Base-by-base conservation (phyloP, 164 flowering plant species). In the Pachysandra terminalis region DNA sequence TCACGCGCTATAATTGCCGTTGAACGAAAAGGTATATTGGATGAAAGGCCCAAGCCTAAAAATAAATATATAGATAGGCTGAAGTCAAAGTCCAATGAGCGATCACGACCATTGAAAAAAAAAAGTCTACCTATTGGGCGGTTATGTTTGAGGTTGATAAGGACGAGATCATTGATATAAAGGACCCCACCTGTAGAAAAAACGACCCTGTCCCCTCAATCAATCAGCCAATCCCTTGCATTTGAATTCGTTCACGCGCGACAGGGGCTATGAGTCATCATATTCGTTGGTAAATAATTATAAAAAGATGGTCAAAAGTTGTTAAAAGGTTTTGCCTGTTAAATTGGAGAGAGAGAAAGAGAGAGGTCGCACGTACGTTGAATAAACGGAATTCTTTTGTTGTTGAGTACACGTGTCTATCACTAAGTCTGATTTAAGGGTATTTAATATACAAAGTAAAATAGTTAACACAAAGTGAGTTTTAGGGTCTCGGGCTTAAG, bases 341-440 rank as follows among this genome's bases (percentile, higher is more conserved):
- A 32, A 32, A 32, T 32, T 32, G 3, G 37, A 32, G n/a, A n/a
- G n/a, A n/a, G n/a, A n/a, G n/a, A n/a, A n/a, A n/a, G n/a, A n/a
- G n/a, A n/a, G n/a, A n/a, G 37, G 37, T 32, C 73, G 57, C 68
- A 56, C 74, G 74, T 71, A 64, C 56, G 60, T 73, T 63, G 64
- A 54, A 35, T 59, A 45, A 19, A 35, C 55, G 54, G 59, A 28
- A 35, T 52, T 53, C 10, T 37, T 68, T 68, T 68, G 71, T 67
- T 48, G 63, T 70, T 53, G n/a, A 56, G 23, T 58, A 61, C 70
- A 56, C 64, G 71, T 65, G 74, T 68, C 32, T 40, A 26, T 64
- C 56, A 27, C 56, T 57, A 10, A 26, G 5, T 27, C 21, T 37
- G 41, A 69, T 40, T n/a, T n/a, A n/a, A n/a, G n/a, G 17, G 52